Evolutionary conservation across 768 basidiomycete genomes (phyloP).

Genomic region (Vararia minispora): DNA sequence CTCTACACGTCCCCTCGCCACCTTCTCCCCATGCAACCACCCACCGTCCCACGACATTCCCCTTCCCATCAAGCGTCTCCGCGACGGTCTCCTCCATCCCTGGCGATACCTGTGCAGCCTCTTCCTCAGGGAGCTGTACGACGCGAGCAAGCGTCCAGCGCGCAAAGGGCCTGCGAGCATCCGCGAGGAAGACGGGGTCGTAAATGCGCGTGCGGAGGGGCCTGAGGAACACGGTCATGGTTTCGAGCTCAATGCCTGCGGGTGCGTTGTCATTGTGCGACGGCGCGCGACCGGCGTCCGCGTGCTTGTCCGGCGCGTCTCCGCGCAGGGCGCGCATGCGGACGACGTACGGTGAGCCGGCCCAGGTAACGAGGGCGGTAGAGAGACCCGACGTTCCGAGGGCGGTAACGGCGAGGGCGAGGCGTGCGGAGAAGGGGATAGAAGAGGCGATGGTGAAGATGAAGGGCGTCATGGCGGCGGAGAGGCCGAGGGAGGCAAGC

Average conservation of each 20-base stretch:
- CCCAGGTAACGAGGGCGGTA: constrained; percentile 64
- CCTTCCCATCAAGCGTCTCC: constrained; percentile 52
- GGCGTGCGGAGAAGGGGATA: constrained; percentile 57
- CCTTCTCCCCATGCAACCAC: constrained; percentile 63
- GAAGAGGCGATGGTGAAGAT: constrained; percentile 74
- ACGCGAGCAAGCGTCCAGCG: constrained; percentile 66
- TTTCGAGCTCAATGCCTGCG: constrained; percentile 60
- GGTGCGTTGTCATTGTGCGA: constrained; percentile 17
- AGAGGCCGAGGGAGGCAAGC: constrained; percentile 61
- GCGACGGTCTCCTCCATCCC: constrained; percentile 71
- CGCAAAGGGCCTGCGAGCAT: constrained; percentile 58
- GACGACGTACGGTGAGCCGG: constrained; percentile 65
- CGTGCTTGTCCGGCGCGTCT: constrained; percentile 23
- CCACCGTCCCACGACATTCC: constrained; percentile 63
- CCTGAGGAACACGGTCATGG: constrained; percentile 47
- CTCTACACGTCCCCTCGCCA: constrained; percentile 50
- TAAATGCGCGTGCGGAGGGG: constrained; percentile 62
- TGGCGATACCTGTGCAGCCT: constrained; percentile 25
- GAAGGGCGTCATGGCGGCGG: constrained; percentile 62
- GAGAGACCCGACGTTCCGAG: constrained; percentile 63
- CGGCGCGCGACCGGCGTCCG: constrained; percentile 6
- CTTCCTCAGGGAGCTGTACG: constrained; percentile 33
- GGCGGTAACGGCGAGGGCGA: constrained; percentile 58
- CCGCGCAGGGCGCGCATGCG: constrained; percentile 41
- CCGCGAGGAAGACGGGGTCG: constrained; percentile 60